Evolutionary conservation across 2,329 filamentous ascomycete species (phyloP), one percentile per base, ranked within the genome.

Genomic region (Cercospora canescens): DNA sequence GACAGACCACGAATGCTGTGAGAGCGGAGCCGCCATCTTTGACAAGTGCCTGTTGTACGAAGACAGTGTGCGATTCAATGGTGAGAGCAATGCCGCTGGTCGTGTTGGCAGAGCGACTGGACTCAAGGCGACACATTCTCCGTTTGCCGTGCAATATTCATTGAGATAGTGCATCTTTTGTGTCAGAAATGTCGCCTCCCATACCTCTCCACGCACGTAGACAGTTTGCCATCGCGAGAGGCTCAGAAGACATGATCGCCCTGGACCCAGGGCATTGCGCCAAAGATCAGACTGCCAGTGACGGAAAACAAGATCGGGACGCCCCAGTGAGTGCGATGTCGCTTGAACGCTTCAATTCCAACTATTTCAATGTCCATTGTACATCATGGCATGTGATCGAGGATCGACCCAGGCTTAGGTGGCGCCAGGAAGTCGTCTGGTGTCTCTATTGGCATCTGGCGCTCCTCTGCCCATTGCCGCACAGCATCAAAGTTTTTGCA

Each of bases 401-500:
- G 61, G 8, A 68, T 58, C 24, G 48, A 56, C 1, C 69, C 69
- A 45, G 67, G 60, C 28, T 54, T 58, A 6, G 67, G 69, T n/a
- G 62, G 64, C 54, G 55, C 41, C 21, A 71, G 60, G 32, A 62
- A 71, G 28, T 71, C 67, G 3, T 68, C 69, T 24, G 69, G 67
- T 5, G 68, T 68, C 18, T 71, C 72, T 34, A 77, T 83, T 67
- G 83, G 83, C 61, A 83, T 72, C 73, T 89, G 87, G 18, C 84
- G 79, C 28, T 74, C 76, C 68, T 86, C 81, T 1, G 86, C 86
- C 86, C 86, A 89, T 16, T 76, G 68, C 30, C 82, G 76, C 4
- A 88, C 76, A 1, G 78, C 81, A 1, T 87, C 84, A 60, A 84
- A 88, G 72, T 88, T 86, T 35, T 85, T 83, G 75, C 87, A 89